phyloP scores from a whole-genome alignment of 257 asterid genomes.

The Solanum chaucha region DNA sequence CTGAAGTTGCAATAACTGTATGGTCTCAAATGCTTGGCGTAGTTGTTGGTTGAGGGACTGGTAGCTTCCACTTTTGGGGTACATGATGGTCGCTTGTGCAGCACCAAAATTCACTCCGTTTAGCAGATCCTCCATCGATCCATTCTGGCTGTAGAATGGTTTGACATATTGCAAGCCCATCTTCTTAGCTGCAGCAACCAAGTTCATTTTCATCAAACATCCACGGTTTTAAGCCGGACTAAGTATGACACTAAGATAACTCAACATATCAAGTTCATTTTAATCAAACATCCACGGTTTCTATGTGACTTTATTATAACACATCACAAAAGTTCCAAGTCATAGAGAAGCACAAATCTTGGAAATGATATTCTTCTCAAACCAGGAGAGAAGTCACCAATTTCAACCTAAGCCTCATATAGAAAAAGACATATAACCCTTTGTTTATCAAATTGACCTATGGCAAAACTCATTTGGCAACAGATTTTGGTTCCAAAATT shows the following conservation, averaged over 20 bases:
- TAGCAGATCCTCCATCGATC: slow-evolving; percentile 31
- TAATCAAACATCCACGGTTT: not conserved
- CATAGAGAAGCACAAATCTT: not conserved
- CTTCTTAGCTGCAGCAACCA: slow-evolving; percentile 38
- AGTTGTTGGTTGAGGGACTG: slow-evolving; percentile 60
- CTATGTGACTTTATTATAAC: not conserved
- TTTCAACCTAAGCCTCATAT: not conserved
- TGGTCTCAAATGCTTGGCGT: slow-evolving; percentile 44
- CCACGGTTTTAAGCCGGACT: not conserved
- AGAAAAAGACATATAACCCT: not conserved
- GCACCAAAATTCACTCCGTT: slow-evolving; percentile 52
- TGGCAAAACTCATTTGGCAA: not conserved
- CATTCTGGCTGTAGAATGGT: slow-evolving; percentile 56
- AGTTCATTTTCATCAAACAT: not conserved
- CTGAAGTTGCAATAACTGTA: slow-evolving; percentile 51
- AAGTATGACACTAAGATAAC: not conserved
- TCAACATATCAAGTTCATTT: not conserved
- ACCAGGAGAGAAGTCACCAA: not conserved
- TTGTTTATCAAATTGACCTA: not conserved
- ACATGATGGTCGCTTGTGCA: slow-evolving; percentile 44
- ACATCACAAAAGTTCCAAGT: not conserved
- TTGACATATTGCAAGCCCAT: slow-evolving; percentile 35
- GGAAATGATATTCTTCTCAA: not conserved
- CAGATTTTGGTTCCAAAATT: not conserved
- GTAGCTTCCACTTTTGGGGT: slow-evolving; percentile 27